These are phyloP conservation scores for Phytophthora podocarpi DNA, from an alignment of 352 stramenopile species.

Conservation along the genomic window DNA sequence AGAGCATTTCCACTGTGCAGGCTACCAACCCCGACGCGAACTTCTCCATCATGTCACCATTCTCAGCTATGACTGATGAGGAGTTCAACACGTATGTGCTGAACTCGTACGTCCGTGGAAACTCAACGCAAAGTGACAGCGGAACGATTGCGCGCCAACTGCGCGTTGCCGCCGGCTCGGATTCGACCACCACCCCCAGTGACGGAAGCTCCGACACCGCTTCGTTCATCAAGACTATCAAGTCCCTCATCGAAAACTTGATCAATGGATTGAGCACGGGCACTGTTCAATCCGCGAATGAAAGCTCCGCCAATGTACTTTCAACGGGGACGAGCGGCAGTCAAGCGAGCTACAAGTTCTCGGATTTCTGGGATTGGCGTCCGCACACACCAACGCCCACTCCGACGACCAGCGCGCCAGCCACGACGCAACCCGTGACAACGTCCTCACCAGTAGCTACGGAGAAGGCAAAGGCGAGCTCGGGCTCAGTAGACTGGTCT, in stretches of 20 bases:
- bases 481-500: slow-evolving; percentile 51
- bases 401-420: slow-evolving; percentile 15
- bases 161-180: slow-evolving; percentile 13
- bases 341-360: slow-evolving; percentile 30
- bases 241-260: slow-evolving; percentile 15
- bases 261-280: slow-evolving; percentile 9
- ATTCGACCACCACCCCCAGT: background rate
- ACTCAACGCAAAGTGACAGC: slow-evolving; percentile 19
- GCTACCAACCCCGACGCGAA: slow-evolving; percentile 44
- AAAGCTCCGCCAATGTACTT: slow-evolving; percentile 19
- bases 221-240: slow-evolving; percentile 14
- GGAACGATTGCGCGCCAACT: slow-evolving; percentile 18
- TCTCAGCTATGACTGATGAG: slow-evolving; percentile 43
- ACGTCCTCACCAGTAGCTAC: slow-evolving; percentile 7
- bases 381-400: slow-evolving; percentile 5
- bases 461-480: slow-evolving; percentile 6
- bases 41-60: slow-evolving; percentile 65
- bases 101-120: slow-evolving; percentile 44
- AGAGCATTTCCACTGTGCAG: slow-evolving; percentile 39
- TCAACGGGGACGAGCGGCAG: slow-evolving; percentile 6
- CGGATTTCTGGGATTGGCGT: slow-evolving; percentile 28
- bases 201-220: slow-evolving; percentile 7
- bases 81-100: slow-evolving; percentile 50
- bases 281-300: slow-evolving; percentile 12
- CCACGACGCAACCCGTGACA: slow-evolving; percentile 2